Base-by-base conservation (phyloP, 1,139 yeast species). In the Entelexis paramagnoliae region DNA sequence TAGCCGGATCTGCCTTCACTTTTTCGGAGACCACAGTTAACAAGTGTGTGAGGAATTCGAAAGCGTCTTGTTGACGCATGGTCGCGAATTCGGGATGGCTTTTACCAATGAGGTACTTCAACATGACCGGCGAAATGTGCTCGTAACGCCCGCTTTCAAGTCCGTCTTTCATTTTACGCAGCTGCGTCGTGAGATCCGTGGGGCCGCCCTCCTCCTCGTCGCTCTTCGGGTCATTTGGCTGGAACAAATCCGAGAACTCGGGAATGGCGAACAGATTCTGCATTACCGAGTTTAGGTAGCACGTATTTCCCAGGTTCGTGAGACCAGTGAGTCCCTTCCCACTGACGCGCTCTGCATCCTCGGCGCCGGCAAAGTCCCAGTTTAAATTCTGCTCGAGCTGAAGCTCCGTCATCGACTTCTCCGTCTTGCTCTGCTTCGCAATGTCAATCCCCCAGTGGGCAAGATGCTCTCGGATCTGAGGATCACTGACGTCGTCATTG, bases 51-150 rank as follows among this genome's bases (percentile, higher is more conserved):
- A 88, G 75, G 63, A 88, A 93, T 65, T 91, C 98, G 71, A 82
- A 84, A 0, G 97, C 93, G 70, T 91, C 99, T 65, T 91, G 98
- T 63, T 91, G 99, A 60, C 80, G 78, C 74, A 82, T 85, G 0
- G 95, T 81, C 46, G 81, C 74, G 62, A 91, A 91, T 63, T 91
- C 98, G 16, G 75, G 73, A 66, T 91, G 94, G 42, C 79, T 79
- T 51, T 76, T 76, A 1, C 96, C 96, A 51, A 93, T 72, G 28
- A 87, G 70, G 4, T 77, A 70, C 65, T 89, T 91, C 66, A 91
- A 81, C 54, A 81, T 75, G 1, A 78, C 71, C 0, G 96, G 96
- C 51, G 79, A 78, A 28, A 91, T 74, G 29, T 72, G 71, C 0
- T 94, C 78, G 63, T 84, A 87, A 46, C 83, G 69, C 1, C 95